phyloP scores from a whole-genome alignment of 371 early-diverging fungal species.

The Mortierella sp. region DNA sequence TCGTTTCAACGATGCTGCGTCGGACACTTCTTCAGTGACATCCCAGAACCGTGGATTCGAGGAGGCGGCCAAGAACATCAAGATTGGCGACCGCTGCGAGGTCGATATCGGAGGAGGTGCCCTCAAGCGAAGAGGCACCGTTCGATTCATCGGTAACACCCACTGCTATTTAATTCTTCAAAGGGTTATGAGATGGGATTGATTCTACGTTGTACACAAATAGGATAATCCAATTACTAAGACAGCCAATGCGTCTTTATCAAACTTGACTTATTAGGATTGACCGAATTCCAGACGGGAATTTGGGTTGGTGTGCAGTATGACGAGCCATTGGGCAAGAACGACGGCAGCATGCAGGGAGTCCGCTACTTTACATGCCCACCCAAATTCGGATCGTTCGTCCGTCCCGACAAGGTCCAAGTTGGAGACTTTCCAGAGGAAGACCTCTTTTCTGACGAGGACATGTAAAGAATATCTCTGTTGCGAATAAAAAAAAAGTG shows the following conservation, averaged over 20 bases:
- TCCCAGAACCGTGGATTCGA: slow-evolving; percentile 60
- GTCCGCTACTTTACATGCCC: slow-evolving; percentile 81
- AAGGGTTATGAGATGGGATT: background rate
- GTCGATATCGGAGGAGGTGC: slow-evolving; percentile 68
- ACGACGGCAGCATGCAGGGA: slow-evolving; percentile 91
- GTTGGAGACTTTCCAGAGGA: slow-evolving; percentile 90
- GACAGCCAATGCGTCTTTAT: background rate
- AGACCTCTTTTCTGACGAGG: slow-evolving; percentile 62
- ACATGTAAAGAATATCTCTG: slow-evolving; percentile 48
- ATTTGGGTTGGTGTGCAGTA: slow-evolving; percentile 95
- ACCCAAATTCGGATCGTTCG: slow-evolving; percentile 86
- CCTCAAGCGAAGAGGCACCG: slow-evolving; percentile 80
- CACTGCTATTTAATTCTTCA: background rate
- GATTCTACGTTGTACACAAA: background rate
- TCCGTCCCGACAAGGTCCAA: slow-evolving; percentile 87
- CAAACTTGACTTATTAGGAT: slow-evolving; percentile 74
- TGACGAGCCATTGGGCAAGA: slow-evolving; percentile 97
- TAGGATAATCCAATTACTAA: background rate
- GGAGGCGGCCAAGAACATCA: slow-evolving; percentile 70
- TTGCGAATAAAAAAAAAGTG: too few relatives aligned
- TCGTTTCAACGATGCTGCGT: slow-evolving; percentile 78
- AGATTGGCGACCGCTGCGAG: slow-evolving; percentile 89
- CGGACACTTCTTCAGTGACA: slow-evolving; percentile 55
- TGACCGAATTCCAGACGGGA: slow-evolving; percentile 86
- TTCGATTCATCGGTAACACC: slow-evolving; percentile 81